Percentiles rank a stretch among this genome's conserved stretches.
Conservation (phyloP, 345 rosid genomes). For the Arabidopsis thaliana region TAIR10.1 NC_003071.7:1050501-1051000, state of each 20-base stretch:
- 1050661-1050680: constrained; percentile 43
- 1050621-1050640: constrained; percentile 35
- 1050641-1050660: constrained; percentile 42
- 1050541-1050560: constrained; percentile 30
- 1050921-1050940: constrained; percentile 20
- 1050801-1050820: constrained; percentile 24
- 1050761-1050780: constrained; percentile 32
- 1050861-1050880: constrained; percentile 2
- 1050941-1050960: constrained; percentile 41
- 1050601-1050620: constrained; percentile 26
- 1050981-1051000: constrained; percentile 52
- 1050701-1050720: constrained; percentile 39
- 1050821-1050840: constrained; percentile 13
- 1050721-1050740: constrained; percentile 35
- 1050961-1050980: constrained; percentile 44
- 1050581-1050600: not conserved
- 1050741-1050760: constrained; percentile 21
- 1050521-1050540: constrained; percentile 31
- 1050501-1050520: not conserved
- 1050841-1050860: constrained; percentile 6
- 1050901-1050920: constrained; percentile 26
- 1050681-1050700: constrained; percentile 44
- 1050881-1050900: constrained; percentile 38
- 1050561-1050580: not conserved
- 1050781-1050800: constrained; percentile 36